These are phyloP conservation scores for Podospora fimiseda DNA, from an alignment of 495 filamentous ascomycete species.

Conservation along the genomic window DNA sequence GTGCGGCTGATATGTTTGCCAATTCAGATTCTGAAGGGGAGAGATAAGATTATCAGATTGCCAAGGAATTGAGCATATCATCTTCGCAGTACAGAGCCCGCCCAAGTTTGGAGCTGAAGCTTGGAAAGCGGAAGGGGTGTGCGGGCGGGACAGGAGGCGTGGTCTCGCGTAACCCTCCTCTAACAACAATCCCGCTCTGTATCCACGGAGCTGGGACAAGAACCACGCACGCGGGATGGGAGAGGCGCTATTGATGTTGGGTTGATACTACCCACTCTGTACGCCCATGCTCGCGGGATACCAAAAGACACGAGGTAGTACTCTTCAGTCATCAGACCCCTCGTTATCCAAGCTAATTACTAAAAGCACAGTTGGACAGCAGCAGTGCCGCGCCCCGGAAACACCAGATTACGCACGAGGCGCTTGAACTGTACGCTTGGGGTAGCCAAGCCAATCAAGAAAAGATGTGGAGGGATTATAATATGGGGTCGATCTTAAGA, in stretches of 20 bases:
- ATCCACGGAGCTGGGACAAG: conserved; percentile 6
- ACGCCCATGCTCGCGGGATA: not conserved
- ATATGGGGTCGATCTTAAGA: too few species aligned
- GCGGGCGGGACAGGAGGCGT: not conserved
- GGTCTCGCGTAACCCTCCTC: not conserved
- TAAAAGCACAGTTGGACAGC: not conserved
- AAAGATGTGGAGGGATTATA: too few species aligned
- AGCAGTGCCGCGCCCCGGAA: not conserved
- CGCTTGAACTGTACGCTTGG: too few species aligned
- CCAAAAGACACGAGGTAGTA: conserved; percentile 1
- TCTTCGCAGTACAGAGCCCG: not conserved
- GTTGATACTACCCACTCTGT: not conserved
- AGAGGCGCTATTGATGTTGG: conserved; percentile 1
- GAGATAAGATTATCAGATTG: conserved; percentile 16
- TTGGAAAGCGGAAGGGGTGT: too few species aligned
- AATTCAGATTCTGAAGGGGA: conserved; percentile 44
- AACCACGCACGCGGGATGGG: not conserved
- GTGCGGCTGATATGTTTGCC: conserved; percentile 93
- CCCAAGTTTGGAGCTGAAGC: not conserved
- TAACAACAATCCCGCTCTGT: not conserved
- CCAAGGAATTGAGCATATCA: not conserved
- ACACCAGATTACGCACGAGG: not conserved
- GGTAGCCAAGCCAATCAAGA: too few species aligned
- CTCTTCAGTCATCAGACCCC: not conserved
- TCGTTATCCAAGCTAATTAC: not conserved